These are phyloP conservation scores for Wickerhamomyces sp. DNA, from an alignment of 1,139 yeast genomes.

Conservation along the genomic window DNA sequence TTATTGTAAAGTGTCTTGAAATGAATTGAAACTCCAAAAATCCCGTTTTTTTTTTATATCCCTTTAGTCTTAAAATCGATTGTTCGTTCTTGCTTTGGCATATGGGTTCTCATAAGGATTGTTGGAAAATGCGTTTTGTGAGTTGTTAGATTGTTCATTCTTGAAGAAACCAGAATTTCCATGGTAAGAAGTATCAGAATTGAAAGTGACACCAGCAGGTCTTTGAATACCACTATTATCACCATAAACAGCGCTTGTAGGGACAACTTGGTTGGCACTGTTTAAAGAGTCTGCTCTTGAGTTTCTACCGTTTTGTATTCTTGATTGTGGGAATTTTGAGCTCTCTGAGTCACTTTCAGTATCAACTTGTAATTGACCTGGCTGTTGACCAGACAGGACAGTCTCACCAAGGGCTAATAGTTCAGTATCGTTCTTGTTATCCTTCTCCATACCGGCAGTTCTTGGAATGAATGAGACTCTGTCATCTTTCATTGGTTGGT, in stretches of 20 bases:
- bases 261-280: constrained; percentile 24
- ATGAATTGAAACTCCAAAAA: too few relatives aligned
- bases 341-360: constrained; percentile 19
- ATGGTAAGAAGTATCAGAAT: constrained; percentile 20
- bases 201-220: constrained; percentile 22
- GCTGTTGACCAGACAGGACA: constrained; percentile 75
- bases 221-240: constrained; percentile 7
- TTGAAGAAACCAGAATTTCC: constrained; percentile 14
- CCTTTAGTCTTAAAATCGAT: constrained; percentile 2
- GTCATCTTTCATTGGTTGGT: constrained; percentile 96
- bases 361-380: constrained; percentile 32
- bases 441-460: constrained; percentile 35
- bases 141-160: constrained; percentile 3
- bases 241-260: constrained; percentile 31
- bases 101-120: constrained; percentile 21
- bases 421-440: constrained; percentile 60
- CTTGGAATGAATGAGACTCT: constrained; percentile 81
- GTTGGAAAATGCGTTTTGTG: constrained; percentile 6
- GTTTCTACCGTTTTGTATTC: constrained; percentile 8
- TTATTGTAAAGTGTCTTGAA: too few relatives aligned
- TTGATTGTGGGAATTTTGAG: constrained; percentile 17
- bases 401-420: constrained; percentile 85
- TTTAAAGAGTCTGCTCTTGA: constrained; percentile 20
- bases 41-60: too few relatives aligned
- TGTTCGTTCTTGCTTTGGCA: constrained; percentile 18